Conservation (phyloP, 1,284 basidiomycete genomes). For the Puccinia sorghi region DNA sequence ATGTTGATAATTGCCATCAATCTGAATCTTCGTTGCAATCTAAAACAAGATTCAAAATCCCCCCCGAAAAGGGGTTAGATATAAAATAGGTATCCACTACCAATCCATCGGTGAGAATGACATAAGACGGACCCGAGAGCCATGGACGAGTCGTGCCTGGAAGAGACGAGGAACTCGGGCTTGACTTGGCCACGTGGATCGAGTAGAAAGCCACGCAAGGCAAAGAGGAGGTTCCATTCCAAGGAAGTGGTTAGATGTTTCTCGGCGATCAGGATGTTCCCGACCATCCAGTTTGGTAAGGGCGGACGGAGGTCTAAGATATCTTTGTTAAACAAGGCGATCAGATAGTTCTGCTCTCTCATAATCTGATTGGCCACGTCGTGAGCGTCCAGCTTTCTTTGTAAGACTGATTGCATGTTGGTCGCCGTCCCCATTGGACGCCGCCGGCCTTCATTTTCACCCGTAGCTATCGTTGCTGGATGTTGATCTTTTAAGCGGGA, state of each 20-base stretch:
- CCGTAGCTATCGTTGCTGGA: constrained; percentile 60
- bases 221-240: constrained; percentile 95
- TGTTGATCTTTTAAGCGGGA: constrained; percentile 69
- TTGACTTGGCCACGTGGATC: constrained; percentile 81
- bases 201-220: constrained; percentile 90
- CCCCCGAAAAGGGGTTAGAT: background rate
- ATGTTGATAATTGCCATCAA: constrained; percentile 96
- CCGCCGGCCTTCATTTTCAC: constrained; percentile 46
- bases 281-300: constrained; percentile 63
- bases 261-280: constrained; percentile 49
- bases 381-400: constrained; percentile 77
- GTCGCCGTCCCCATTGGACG: constrained; percentile 57
- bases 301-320: constrained; percentile 82
- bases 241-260: constrained; percentile 73
- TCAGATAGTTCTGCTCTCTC: constrained; percentile 96
- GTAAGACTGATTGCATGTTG: constrained; percentile 55
- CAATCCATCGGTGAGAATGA: background rate
- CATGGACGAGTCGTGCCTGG: constrained; percentile 72
- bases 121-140: constrained; percentile 70
- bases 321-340: constrained; percentile 96
- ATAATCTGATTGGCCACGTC: constrained; percentile 95
- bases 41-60: constrained; percentile 59
- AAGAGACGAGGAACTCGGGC: constrained; percentile 83
- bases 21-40: constrained; percentile 78
- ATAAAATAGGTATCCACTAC: background rate